Evolutionary conservation across 139 green algal genomes (phyloP), one percentile per base, ranked within the genome.

Genomic region (Penium margaritaceum): DNA sequence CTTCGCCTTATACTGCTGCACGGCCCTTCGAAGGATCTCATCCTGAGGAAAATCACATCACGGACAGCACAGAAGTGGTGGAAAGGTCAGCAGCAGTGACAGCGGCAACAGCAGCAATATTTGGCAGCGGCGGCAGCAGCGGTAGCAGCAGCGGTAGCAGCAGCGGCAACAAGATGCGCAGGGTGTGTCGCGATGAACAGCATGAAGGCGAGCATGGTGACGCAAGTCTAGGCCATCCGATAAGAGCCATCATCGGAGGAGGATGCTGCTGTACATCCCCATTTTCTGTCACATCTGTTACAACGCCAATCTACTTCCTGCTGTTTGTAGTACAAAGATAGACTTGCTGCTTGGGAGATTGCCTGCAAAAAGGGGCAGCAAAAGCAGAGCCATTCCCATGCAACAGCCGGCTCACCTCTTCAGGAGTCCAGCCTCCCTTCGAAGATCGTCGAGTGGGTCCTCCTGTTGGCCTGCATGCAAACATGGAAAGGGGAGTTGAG

Each of bases 1-100:
- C 70, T 89, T 91, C 44, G 83, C 88, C 9, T 90, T 84, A 62
- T 90, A 85, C 29, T 84, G 67, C 12, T 84, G 65, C 47, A 95
- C 89, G 44, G 89, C 85, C 51, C 85, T 54, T 2, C 89, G 79
- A 35, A 95, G 83, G 30, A 89, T 75, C 21, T 92, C 89, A 58
- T 95, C 89, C 87, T 93, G 87, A 76, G 24, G 53, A n/a, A 5
- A 43, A 74, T 30, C 5, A 71, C n/a, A n/a, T n/a, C n/a, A n/a
- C n/a, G n/a, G n/a, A n/a, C n/a, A n/a, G n/a, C 9, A 65, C 9
- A 65, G 55, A 43, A 12, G 21, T 57, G 46, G 21, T 57, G 19
- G 21, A 57, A 57, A 57, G 21, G 21, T 21, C 46, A 57, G 19
- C 21, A 19, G 21, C 46, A n/a, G 46, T n/a, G 21, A 19, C 46